Conservation (phyloP, 805 yeast genomes). For the Komagataella pastoris region DNA sequence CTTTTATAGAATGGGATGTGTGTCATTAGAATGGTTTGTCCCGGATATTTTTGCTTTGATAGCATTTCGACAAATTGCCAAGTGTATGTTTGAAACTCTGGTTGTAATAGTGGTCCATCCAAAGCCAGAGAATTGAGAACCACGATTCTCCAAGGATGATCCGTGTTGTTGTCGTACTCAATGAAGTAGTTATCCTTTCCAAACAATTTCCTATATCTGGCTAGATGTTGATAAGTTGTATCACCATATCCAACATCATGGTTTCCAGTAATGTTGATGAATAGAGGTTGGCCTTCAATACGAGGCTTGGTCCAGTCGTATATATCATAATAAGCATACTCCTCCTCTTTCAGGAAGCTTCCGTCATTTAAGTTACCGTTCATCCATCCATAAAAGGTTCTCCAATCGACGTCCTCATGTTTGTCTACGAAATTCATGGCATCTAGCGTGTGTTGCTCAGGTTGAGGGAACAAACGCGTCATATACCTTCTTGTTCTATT, state of each 20-base stretch:
- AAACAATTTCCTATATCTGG: constrained; percentile 58
- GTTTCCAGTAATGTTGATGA: constrained; percentile 83
- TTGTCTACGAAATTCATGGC: constrained; percentile 31
- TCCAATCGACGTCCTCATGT: constrained; percentile 47
- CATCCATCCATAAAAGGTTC: constrained; percentile 23
- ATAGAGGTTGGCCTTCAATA: constrained; percentile 40
- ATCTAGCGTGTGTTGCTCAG: constrained; percentile 31
- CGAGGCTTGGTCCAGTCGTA: constrained; percentile 49
- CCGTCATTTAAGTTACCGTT: constrained; percentile 17
- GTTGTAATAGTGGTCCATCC: constrained; percentile 84
- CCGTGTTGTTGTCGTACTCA: constrained; percentile 47
- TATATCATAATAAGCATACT: constrained; percentile 43
- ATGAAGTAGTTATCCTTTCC: constrained; percentile 82
- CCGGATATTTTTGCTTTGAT: constrained; percentile 41
- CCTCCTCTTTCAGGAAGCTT: constrained; percentile 10
- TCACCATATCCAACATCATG: constrained; percentile 98
- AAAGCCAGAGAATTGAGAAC: constrained; percentile 71
- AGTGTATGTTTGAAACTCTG: constrained; percentile 50
- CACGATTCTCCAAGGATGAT: constrained; percentile 79
- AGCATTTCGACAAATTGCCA: constrained; percentile 63
- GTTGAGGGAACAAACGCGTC: constrained; percentile 54
- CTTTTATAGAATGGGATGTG: constrained; percentile 84
- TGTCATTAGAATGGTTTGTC: constrained; percentile 72
- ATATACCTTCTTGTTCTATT: constrained; percentile 66
- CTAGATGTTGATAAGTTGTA: constrained; percentile 82